Conservation (phyloP, 352 stramenopile genomes). For the Globisporangium okanoganense region DNA sequence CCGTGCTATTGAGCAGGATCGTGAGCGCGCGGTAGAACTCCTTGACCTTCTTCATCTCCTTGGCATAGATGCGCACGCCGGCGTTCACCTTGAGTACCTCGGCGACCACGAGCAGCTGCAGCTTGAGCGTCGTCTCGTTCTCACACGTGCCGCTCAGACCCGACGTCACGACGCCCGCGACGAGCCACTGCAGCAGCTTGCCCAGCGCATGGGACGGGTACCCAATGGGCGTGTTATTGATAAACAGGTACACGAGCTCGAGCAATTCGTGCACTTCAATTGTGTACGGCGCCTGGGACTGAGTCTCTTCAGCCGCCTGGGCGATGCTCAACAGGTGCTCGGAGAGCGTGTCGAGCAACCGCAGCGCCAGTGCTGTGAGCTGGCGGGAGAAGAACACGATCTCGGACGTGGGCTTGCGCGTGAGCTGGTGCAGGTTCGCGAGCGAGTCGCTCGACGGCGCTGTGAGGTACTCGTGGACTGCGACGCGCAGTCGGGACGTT, state of each 20-base stretch:
- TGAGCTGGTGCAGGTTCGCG: constrained; percentile 37
- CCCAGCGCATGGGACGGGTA: constrained; percentile 71
- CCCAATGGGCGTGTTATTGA: constrained; percentile 43
- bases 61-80: constrained; percentile 69
- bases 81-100: constrained; percentile 70
- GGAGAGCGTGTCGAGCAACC: constrained; percentile 55
- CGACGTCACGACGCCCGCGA: constrained; percentile 36
- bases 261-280: constrained; percentile 26
- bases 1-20: constrained; percentile 77
- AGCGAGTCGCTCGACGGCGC: constrained; percentile 27
- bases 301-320: constrained; percentile 11
- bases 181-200: constrained; percentile 67
- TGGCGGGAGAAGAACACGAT: constrained; percentile 41
- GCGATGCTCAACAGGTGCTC: constrained; percentile 39
- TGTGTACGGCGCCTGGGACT: constrained; percentile 20
- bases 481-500: constrained; percentile 27
- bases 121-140: constrained; percentile 47
- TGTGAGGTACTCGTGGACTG: constrained; percentile 36
- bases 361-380: constrained; percentile 39
- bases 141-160: constrained; percentile 40
- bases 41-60: constrained; percentile 78
- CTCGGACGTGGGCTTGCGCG: constrained; percentile 33
- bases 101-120: constrained; percentile 63
- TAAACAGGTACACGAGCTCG: constrained; percentile 59
- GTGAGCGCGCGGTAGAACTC: constrained; percentile 78